phyloP scores from a whole-genome alignment of 441 rosid genomes.

The Gossypium armourianum region DNA sequence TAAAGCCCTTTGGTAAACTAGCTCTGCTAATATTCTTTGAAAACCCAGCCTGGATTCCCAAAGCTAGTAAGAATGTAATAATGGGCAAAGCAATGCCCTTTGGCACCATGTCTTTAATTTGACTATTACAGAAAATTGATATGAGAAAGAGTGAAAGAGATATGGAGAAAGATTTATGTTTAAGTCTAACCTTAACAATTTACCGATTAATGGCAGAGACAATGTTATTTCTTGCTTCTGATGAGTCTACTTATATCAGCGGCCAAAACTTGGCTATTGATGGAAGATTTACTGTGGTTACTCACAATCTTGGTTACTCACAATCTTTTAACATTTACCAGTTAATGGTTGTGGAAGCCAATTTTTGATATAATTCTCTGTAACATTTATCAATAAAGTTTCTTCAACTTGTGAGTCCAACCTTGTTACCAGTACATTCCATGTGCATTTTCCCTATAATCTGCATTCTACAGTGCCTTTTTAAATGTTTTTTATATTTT shows the following conservation, averaged over 20 bases:
- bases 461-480: background rate
- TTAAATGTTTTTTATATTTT: background rate
- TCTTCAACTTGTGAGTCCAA: slow-evolving; percentile 24
- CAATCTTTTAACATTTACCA: slow-evolving; percentile 14
- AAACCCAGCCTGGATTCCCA: no score
- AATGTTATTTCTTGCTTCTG: slow-evolving; percentile 65
- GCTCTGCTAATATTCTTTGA: no score
- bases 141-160: no score
- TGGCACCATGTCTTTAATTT: no score
- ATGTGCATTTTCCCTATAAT: slow-evolving; percentile 37
- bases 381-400: background rate
- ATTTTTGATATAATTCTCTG: background rate
- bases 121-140: no score
- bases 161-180: no score
- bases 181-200: no score
- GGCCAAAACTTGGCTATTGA: slow-evolving; percentile 71
- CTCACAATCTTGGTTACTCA: slow-evolving; percentile 30
- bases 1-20: no score
- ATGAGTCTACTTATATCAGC: slow-evolving; percentile 61
- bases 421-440: slow-evolving; percentile 24
- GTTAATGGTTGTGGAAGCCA: background rate
- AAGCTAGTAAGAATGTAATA: no score
- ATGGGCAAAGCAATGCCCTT: no score
- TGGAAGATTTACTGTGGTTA: slow-evolving; percentile 64
- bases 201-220: slow-evolving; percentile 35